These are phyloP conservation scores for Blumeria graminis DNA, from an alignment of 2,329 filamentous ascomycete species.

Conservation along the genomic window DNA sequence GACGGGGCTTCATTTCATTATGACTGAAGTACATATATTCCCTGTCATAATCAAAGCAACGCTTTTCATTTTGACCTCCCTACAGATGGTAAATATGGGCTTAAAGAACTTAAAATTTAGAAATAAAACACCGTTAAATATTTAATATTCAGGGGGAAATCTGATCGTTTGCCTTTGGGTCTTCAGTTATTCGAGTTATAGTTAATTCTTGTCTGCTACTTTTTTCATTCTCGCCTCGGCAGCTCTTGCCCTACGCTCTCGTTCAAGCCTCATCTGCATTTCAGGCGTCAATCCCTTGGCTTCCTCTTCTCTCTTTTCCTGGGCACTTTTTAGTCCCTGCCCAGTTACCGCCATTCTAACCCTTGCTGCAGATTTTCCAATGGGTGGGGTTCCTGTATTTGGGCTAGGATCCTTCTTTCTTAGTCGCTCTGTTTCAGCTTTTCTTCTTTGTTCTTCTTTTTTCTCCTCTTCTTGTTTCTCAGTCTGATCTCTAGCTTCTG, in stretches of 20 bases:
- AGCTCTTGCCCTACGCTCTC: slow-evolving; percentile 72
- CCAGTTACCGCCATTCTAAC: slow-evolving; percentile 27
- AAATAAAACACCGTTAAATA: too few species aligned
- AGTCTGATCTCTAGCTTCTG: slow-evolving; percentile 39
- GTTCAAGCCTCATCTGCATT: slow-evolving; percentile 60
- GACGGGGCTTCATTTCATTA: too few species aligned
- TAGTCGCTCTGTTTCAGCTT: slow-evolving; percentile 50
- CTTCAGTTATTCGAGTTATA: background rate
- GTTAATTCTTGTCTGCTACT: slow-evolving; percentile 1
- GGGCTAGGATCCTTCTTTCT: slow-evolving; percentile 29
- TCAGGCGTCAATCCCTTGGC: slow-evolving; percentile 66
- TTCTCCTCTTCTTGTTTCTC: slow-evolving; percentile 46
- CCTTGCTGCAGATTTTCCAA: slow-evolving; percentile 19
- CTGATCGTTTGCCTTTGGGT: too few species aligned
- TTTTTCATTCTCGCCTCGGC: slow-evolving; percentile 62
- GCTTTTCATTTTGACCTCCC: too few species aligned
- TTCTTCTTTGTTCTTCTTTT: slow-evolving; percentile 46
- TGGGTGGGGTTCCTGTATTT: slow-evolving; percentile 31
- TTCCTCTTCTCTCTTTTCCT: slow-evolving; percentile 67
- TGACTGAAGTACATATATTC: too few species aligned
- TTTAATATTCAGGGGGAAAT: too few species aligned
- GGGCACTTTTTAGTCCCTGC: slow-evolving; percentile 45
- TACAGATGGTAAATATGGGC: too few species aligned
- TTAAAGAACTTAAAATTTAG: too few species aligned
- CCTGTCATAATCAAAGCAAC: too few species aligned